phyloP scores from a whole-genome alignment of 2,329 filamentous ascomycete species.

The Zymoseptoria passerinii region DNA sequence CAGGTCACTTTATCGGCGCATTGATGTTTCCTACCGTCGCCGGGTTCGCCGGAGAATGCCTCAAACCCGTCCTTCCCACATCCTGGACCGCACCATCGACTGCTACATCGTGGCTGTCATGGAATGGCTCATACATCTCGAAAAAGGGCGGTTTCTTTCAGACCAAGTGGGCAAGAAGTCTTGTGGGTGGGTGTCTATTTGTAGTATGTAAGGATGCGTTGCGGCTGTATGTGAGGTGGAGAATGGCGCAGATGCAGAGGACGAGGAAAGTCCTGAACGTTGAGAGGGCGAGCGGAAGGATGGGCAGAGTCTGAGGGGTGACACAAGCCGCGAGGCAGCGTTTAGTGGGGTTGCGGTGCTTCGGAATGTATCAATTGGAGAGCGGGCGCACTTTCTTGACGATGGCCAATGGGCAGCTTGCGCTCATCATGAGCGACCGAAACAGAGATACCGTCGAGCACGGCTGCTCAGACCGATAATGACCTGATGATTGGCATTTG shows the following conservation, averaged over 20 bases:
- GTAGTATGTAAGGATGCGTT: conserved; percentile 69
- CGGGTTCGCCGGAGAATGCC: conserved; percentile 64
- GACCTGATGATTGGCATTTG: neutral
- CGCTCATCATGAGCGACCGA: neutral
- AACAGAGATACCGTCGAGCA: neutral
- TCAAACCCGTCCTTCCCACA: conserved; percentile 60
- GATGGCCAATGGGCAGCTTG: neutral
- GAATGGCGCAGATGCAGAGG: conserved; percentile 42
- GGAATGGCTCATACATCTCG: neutral
- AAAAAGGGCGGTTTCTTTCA: conserved; percentile 51
- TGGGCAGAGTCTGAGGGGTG: neutral
- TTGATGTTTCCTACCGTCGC: conserved; percentile 78
- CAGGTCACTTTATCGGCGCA: conserved; percentile 56
- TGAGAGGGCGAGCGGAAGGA: conserved; percentile 7
- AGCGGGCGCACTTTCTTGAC: neutral
- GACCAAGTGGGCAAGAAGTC: conserved; percentile 77
- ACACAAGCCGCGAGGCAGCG: neutral
- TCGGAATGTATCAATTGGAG: neutral
- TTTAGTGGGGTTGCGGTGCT: neutral
- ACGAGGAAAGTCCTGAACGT: conserved; percentile 39
- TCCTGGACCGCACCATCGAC: conserved; percentile 50
- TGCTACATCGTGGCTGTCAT: neutral
- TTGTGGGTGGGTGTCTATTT: conserved; percentile 82
- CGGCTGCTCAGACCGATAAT: neutral
- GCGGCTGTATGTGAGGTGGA: conserved; percentile 50